phyloP scores from a whole-genome alignment of 2,329 filamentous ascomycete genomes.

The Camillea tinctor region DNA sequence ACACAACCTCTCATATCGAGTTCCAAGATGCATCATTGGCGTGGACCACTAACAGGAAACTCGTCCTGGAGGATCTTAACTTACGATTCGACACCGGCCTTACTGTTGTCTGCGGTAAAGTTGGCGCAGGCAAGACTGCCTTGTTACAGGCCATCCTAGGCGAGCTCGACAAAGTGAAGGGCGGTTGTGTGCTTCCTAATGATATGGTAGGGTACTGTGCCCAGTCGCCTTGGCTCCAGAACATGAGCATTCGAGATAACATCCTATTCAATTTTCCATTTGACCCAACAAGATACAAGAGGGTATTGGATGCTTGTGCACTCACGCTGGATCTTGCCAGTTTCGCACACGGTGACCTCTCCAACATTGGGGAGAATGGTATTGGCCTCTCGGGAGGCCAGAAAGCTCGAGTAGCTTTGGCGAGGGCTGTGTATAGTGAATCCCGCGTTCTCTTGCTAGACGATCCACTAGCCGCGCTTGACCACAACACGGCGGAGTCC shows the following conservation, averaged over 20 bases:
- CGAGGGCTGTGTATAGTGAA: slow-evolving; percentile 59
- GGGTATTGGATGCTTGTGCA: slow-evolving; percentile 61
- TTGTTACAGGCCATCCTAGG: slow-evolving; percentile 58
- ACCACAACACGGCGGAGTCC: slow-evolving; percentile 59
- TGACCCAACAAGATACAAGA: slow-evolving; percentile 54
- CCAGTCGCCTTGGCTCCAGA: slow-evolving; percentile 65
- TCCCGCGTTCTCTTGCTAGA: slow-evolving; percentile 59
- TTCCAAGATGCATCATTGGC: slow-evolving; percentile 70
- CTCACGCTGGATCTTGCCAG: slow-evolving; percentile 54
- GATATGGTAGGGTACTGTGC: slow-evolving; percentile 56
- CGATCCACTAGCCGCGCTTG: slow-evolving; percentile 62
- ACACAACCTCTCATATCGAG: slow-evolving; percentile 43
- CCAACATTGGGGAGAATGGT: slow-evolving; percentile 61
- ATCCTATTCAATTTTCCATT: slow-evolving; percentile 61
- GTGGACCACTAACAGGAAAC: slow-evolving; percentile 68
- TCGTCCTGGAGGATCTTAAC: slow-evolving; percentile 48
- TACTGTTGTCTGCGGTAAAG: slow-evolving; percentile 57
- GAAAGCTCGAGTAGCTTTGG: slow-evolving; percentile 61
- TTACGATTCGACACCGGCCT: slow-evolving; percentile 50
- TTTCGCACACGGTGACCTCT: slow-evolving; percentile 58
- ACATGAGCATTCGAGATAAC: slow-evolving; percentile 64
- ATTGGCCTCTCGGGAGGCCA: slow-evolving; percentile 64
- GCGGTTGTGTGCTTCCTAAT: slow-evolving; percentile 44
- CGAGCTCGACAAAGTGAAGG: slow-evolving; percentile 65
- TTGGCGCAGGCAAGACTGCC: slow-evolving; percentile 62